Conservation (phyloP, 2,329 filamentous ascomycete genomes). For the Polychaeton citri region DNA sequence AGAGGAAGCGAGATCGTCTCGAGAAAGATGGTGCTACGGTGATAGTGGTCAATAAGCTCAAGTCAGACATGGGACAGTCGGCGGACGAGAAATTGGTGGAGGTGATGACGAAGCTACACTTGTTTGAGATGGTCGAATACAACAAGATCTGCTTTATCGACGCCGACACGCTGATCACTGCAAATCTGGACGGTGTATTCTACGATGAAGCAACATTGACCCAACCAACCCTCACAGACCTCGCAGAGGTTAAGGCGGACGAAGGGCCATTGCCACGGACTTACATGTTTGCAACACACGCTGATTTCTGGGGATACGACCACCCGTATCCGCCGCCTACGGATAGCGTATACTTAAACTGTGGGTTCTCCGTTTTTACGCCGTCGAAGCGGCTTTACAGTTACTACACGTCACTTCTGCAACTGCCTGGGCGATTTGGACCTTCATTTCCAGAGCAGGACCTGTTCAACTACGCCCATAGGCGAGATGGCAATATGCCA, state of each 20-base stretch:
- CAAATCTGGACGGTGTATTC: conserved; percentile 20
- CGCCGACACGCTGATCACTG: conserved; percentile 19
- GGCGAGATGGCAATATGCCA: conserved; percentile 26
- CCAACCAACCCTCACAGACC: conserved; percentile 14
- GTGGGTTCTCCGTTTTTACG: conserved; percentile 26
- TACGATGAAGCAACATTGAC: conserved; percentile 23
- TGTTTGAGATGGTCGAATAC: conserved; percentile 21
- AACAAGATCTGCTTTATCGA: conserved; percentile 24
- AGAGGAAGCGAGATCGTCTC: conserved; percentile 22
- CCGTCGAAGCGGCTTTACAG: conserved; percentile 21
- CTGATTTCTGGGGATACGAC: conserved; percentile 19
- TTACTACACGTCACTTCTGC: conserved; percentile 23
- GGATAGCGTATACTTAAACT: conserved; percentile 19
- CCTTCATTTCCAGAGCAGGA: conserved; percentile 24
- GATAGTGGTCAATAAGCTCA: conserved; percentile 20
- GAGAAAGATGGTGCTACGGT: conserved; percentile 23
- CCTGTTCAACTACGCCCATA: conserved; percentile 27
- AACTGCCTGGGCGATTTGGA: conserved; percentile 20
- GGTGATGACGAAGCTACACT: conserved; percentile 24
- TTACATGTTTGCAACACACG: conserved; percentile 27
- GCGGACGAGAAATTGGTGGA: conserved; percentile 19
- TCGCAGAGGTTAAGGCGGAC: conserved; percentile 15
- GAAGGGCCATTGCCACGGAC: conserved; percentile 23
- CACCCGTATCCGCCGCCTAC: conserved; percentile 19
- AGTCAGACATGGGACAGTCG: conserved; percentile 7